phyloP scores from a whole-genome alignment of 2,329 filamentous ascomycete species.

The Fusarium beomiforme region DNA sequence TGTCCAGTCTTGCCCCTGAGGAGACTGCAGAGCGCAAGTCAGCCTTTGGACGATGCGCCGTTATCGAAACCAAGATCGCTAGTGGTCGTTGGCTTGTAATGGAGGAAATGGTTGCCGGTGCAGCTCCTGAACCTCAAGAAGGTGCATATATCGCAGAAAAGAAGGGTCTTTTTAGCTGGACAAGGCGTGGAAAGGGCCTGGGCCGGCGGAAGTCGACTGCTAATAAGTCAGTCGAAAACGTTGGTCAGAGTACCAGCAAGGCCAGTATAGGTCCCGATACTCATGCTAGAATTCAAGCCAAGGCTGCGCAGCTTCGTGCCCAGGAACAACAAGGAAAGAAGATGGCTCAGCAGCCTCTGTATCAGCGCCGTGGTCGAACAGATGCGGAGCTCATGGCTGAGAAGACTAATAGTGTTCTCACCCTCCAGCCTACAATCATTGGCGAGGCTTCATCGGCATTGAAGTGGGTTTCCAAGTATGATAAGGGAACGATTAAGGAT shows the following conservation, averaged over 20 bases:
- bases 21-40: slow-evolving; percentile 88
- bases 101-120: slow-evolving; percentile 95
- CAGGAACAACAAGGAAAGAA: slow-evolving; percentile 70
- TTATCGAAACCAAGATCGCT: slow-evolving; percentile 87
- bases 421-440: slow-evolving; percentile 84
- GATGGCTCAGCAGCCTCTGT: slow-evolving; percentile 51
- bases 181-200: slow-evolving; percentile 70
- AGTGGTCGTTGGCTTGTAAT: slow-evolving; percentile 91
- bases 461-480: slow-evolving; percentile 97
- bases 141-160: slow-evolving; percentile 95
- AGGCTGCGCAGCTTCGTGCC: slow-evolving; percentile 83
- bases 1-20: slow-evolving; percentile 92
- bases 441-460: slow-evolving; percentile 91
- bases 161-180: slow-evolving; percentile 93
- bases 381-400: slow-evolving; percentile 66
- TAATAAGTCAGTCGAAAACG: slow-evolving; percentile 65
- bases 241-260: slow-evolving; percentile 71
- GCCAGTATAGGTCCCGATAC: slow-evolving; percentile 89
- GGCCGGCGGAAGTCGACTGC: slow-evolving; percentile 76
- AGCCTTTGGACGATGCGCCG: slow-evolving; percentile 91
- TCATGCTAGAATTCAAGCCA: slow-evolving; percentile 91
- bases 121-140: slow-evolving; percentile 82
- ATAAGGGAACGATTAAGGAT: slow-evolving; percentile 85
- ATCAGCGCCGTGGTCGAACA: slow-evolving; percentile 62
- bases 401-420: slow-evolving; percentile 92